Evolutionary conservation across 2,329 filamentous ascomycete genomes (phyloP).

Genomic region (Podosphaera aphanis): DNA sequence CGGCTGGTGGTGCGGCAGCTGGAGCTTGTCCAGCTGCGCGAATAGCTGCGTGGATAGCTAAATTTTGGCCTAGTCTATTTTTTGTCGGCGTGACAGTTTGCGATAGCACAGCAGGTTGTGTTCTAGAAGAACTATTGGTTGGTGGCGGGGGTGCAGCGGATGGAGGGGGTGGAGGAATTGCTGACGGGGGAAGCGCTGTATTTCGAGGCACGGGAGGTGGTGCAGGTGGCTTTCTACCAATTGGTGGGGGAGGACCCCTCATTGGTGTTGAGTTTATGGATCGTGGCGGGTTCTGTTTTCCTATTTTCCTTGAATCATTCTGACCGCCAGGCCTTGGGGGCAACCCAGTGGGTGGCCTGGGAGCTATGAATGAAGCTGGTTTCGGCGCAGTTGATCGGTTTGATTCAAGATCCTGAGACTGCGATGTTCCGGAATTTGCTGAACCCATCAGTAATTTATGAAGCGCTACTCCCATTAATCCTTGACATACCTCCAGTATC

Average conservation of each 20-base stretch:
- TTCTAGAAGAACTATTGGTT: slow-evolving; percentile 4
- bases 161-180: slow-evolving; percentile 18
- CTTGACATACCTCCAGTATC: slow-evolving; percentile 38
- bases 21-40: slow-evolving; percentile 22
- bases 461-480: neutral
- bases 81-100: slow-evolving; percentile 18
- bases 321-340: slow-evolving; percentile 29
- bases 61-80: slow-evolving; percentile 15
- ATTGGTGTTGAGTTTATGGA: slow-evolving; percentile 36
- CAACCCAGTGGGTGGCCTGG: slow-evolving; percentile 33
- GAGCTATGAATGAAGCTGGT: slow-evolving; percentile 28
- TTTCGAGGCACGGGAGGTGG: slow-evolving; percentile 32
- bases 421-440: slow-evolving; percentile 48
- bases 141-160: slow-evolving; percentile 14
- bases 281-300: slow-evolving; percentile 24
- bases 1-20: slow-evolving; percentile 18
- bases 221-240: slow-evolving; percentile 52
- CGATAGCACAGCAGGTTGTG: slow-evolving; percentile 9
- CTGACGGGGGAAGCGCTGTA: slow-evolving; percentile 14
- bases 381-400: slow-evolving; percentile 33
- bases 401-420: slow-evolving; percentile 60
- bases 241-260: slow-evolving; percentile 51
- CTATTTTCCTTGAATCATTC: slow-evolving; percentile 31
- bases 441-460: neutral
- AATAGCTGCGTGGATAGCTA: slow-evolving; percentile 23